A percentile compares a stretch with the other conserved stretches of the same genome.
Evolutionary conservation across 2,329 filamentous ascomycete species (phyloP).

Genomic region (Bertia moriformis): DNA sequence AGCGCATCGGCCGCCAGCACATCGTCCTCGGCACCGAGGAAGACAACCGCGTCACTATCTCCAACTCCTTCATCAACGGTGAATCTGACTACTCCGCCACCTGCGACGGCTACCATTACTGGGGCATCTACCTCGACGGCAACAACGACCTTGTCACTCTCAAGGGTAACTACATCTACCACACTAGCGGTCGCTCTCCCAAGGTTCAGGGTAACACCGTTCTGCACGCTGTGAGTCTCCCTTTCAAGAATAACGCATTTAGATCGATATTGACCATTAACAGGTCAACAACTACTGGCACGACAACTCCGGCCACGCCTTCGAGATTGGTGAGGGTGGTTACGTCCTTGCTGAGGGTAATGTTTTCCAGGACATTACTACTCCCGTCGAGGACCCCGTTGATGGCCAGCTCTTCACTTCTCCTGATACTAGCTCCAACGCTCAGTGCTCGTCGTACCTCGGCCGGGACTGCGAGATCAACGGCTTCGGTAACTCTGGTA

Average conservation of each 20-base stretch:
- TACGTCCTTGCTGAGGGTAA: constrained; percentile 40
- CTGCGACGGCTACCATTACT: constrained; percentile 46
- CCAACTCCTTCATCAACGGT: constrained; percentile 45
- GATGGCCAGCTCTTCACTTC: constrained; percentile 17
- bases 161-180: constrained; percentile 46
- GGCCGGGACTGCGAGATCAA: constrained; percentile 35
- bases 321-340: constrained; percentile 29
- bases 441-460: constrained; percentile 25
- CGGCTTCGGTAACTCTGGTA: constrained; percentile 24
- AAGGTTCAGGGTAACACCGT: constrained; percentile 40
- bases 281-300: constrained; percentile 45
- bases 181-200: constrained; percentile 38
- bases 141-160: constrained; percentile 38
- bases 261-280: not conserved
- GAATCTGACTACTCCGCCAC: constrained; percentile 34
- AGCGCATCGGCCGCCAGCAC: constrained; percentile 43
- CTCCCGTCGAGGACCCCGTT: constrained; percentile 19
- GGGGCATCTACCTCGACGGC: constrained; percentile 42
- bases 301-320: constrained; percentile 38
- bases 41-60: constrained; percentile 40
- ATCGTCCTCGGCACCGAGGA: constrained; percentile 39
- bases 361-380: constrained; percentile 36
- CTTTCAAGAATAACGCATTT: not conserved
- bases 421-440: constrained; percentile 16
- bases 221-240: constrained; percentile 28